phyloP scores from a whole-genome alignment of 352 stramenopile species.

The Blastocystis sp. region DNA sequence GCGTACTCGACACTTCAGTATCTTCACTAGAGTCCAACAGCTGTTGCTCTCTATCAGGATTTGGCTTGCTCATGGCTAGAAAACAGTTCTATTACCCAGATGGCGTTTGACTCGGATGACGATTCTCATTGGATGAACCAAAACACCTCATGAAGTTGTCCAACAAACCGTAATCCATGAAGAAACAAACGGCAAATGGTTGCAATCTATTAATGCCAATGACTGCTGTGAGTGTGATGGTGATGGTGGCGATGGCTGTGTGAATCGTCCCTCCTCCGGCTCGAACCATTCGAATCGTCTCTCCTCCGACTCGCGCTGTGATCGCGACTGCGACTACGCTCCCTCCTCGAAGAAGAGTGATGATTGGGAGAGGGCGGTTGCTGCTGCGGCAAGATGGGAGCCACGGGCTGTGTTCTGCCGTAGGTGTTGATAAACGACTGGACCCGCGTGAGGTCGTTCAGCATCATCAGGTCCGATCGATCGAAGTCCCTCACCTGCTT shows the following conservation, averaged over 20 bases:
- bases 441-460: constrained; percentile 22
- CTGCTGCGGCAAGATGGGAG: neutral
- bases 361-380: neutral
- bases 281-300: neutral
- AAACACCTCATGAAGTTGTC: neutral
- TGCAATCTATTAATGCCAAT: neutral
- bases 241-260: neutral
- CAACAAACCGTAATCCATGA: neutral
- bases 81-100: neutral
- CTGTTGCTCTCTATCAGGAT: neutral
- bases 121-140: neutral
- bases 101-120: neutral
- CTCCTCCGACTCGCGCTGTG: neutral
- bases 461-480: neutral
- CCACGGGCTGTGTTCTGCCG: neutral
- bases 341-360: too few relatives aligned
- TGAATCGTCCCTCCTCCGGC: neutral
- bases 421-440: constrained; percentile 39
- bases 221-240: neutral
- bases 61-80: neutral
- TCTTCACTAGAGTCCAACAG: neutral
- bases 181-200: neutral
- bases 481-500: neutral
- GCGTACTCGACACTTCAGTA: neutral
- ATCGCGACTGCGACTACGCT: neutral